Evolutionary conservation across 768 basidiomycete species (phyloP), one percentile per base, ranked within the genome.

Genomic region (Coprinopsis sp.): DNA sequence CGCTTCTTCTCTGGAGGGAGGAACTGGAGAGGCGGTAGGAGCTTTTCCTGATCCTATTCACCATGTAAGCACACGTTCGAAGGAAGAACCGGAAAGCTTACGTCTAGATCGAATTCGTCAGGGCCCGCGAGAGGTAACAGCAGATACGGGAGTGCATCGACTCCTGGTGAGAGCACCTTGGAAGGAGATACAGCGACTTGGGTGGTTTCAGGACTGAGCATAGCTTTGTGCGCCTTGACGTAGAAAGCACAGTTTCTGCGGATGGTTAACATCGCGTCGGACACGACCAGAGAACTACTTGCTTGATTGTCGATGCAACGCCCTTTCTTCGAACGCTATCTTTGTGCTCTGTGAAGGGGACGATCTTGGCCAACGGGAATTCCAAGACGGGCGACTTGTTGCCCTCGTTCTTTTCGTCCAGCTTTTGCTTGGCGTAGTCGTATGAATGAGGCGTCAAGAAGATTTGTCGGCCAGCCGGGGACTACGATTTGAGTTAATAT

Each of bases 101-200:
- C 91, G 51, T 97, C 94, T 1, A 95, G 72, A 47, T 96, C 93
- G 50, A 90, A 84, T 64, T 98, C 96, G 64, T 98, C 96, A 1
- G 92, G 87, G 5, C 95, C 94, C 33, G 95, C 92, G 2, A 99
- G 71, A 0, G 96, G 95, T 1, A 94, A 77, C 3, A 99, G 74
- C 10, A 99, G 72, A 58, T 82, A 87, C 0, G 91, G 86, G 8
- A 98, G 73, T 2, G 86, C 78, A 63, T 92, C 86, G 28, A 97
- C 81, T 4, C 93, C 92, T 2, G 88, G 80, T 3, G 84, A 81
- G 3, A 63, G 64, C 12, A 58, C 55, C n/a, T 65, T 68, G 14
- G 82, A 82, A 1, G 86, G 80, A 3, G 78, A 74, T 4, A 86
- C 72, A 12, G 77, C 54, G 18, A 84, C 72, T 30, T 57, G 60